Conservation (phyloP, 2,329 filamentous ascomycete genomes). For the Pseudogymnoascus sp. region DNA sequence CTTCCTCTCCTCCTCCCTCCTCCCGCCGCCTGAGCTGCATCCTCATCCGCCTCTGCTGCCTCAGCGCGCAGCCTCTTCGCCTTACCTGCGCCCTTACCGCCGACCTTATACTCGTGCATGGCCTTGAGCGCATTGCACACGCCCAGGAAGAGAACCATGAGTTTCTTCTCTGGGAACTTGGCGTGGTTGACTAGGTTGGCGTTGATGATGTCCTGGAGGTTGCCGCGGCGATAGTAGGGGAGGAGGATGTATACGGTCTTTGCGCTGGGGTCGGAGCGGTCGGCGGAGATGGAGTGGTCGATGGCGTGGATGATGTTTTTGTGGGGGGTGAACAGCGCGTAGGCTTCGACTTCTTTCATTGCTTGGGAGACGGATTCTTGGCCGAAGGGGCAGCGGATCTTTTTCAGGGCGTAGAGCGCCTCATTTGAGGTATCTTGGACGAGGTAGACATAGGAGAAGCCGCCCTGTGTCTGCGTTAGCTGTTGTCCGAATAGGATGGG, state of each 20-base stretch:
- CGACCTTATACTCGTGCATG: conserved; percentile 84
- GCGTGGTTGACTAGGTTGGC: conserved; percentile 95
- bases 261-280: conserved; percentile 58
- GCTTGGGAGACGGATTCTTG: conserved; percentile 92
- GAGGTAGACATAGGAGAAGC: conserved; percentile 98
- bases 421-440: conserved; percentile 83
- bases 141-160: conserved; percentile 87
- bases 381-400: conserved; percentile 97
- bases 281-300: conserved; percentile 74
- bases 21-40: conserved; percentile 32
- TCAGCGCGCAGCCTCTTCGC: conserved; percentile 33
- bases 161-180: conserved; percentile 74
- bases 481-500: neutral
- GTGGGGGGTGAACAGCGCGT: conserved; percentile 76
- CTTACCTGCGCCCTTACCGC: conserved; percentile 42
- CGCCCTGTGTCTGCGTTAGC: conserved; percentile 52
- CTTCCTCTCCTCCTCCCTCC: conserved; percentile 37
- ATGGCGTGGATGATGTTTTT: conserved; percentile 80
- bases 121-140: conserved; percentile 80
- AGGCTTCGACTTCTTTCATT: conserved; percentile 95
- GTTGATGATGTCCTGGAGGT: conserved; percentile 97
- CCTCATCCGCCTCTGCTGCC: conserved; percentile 34
- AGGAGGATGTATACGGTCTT: conserved; percentile 97
- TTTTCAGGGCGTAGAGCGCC: conserved; percentile 89
- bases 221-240: conserved; percentile 90